A percentile compares a stretch with the other conserved stretches of the same genome.
phyloP scores from a whole-genome alignment of 2,329 filamentous ascomycete species.

The Cordyceps militaris region DNA sequence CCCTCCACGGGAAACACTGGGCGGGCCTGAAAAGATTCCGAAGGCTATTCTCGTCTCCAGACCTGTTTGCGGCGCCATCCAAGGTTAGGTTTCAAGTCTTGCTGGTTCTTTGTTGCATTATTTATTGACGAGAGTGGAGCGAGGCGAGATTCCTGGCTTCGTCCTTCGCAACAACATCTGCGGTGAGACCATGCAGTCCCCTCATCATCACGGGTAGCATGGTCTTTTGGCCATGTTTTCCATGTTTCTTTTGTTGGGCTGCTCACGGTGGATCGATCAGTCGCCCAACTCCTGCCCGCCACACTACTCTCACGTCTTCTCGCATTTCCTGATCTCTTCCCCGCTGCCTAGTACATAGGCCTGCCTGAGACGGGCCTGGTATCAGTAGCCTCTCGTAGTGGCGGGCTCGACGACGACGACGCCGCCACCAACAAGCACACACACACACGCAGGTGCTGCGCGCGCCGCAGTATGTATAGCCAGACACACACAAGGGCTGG shows the following conservation, averaged over 20 bases:
- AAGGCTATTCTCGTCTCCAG: background rate
- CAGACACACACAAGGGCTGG: background rate
- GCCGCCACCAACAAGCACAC: background rate
- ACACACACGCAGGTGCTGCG: background rate
- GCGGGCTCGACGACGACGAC: background rate
- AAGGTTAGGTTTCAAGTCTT: background rate
- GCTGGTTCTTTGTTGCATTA: background rate
- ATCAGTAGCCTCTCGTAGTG: too few species aligned
- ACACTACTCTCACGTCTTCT: background rate
- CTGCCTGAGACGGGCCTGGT: background rate
- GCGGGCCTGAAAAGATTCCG: background rate
- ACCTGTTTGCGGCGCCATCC: background rate
- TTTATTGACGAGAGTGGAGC: background rate
- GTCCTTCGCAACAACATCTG: background rate
- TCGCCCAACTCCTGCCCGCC: background rate
- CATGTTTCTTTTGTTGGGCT: constrained; percentile 1
- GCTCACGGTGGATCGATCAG: background rate
- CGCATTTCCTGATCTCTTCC: background rate
- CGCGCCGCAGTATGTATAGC: background rate
- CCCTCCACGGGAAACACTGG: too few species aligned
- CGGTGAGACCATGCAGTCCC: background rate
- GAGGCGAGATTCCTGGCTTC: background rate
- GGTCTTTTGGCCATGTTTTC: background rate
- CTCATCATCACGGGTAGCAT: constrained; percentile 1
- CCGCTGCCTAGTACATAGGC: background rate